Conservation (phyloP, 495 filamentous ascomycete species). For the Hypoxylon fuscum region DNA sequence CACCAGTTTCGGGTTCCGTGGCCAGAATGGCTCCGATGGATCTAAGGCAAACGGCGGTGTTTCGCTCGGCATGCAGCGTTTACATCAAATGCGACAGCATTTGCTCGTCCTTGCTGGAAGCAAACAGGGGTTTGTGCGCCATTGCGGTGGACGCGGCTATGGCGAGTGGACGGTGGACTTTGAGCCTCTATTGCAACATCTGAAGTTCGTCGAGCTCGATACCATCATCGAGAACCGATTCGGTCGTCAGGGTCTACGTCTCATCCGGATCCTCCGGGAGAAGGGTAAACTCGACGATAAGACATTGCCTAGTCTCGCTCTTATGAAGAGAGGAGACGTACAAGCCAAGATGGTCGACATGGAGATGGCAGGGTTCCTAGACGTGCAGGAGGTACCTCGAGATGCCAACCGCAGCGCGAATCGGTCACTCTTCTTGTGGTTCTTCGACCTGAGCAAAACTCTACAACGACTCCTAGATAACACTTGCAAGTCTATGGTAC, state of each 20-base stretch:
- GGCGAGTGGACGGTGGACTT: conserved; percentile 85
- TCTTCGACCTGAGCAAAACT: conserved; percentile 78
- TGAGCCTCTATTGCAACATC: conserved; percentile 67
- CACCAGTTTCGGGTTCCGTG: conserved; percentile 6
- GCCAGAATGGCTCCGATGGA: conserved; percentile 41
- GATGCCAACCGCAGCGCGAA: conserved; percentile 79
- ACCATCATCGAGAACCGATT: conserved; percentile 77
- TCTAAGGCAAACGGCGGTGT: conserved; percentile 45
- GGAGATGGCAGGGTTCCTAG: conserved; percentile 82
- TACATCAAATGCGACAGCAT: conserved; percentile 74
- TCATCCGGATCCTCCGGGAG: conserved; percentile 80
- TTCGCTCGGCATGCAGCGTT: conserved; percentile 56
- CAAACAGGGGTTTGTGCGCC: conserved; percentile 71
- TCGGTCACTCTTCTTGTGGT: conserved; percentile 89
- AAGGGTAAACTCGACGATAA: conserved; percentile 95
- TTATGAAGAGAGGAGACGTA: conserved; percentile 82
- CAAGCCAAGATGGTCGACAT: conserved; percentile 82
- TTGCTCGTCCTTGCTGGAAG: conserved; percentile 78
- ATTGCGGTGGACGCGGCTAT: conserved; percentile 62
- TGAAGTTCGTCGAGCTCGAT: conserved; percentile 80
- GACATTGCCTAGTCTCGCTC: conserved; percentile 72
- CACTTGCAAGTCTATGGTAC: conserved; percentile 88
- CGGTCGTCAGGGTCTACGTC: conserved; percentile 76
- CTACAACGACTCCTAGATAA: conserved; percentile 72
- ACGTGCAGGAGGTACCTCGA: conserved; percentile 90